Percentiles rank a stretch among this genome's conserved stretches.
These are phyloP conservation scores for Chaetomium sp. DNA, from an alignment of 2,329 filamentous ascomycete genomes.

Conservation along the genomic window DNA sequence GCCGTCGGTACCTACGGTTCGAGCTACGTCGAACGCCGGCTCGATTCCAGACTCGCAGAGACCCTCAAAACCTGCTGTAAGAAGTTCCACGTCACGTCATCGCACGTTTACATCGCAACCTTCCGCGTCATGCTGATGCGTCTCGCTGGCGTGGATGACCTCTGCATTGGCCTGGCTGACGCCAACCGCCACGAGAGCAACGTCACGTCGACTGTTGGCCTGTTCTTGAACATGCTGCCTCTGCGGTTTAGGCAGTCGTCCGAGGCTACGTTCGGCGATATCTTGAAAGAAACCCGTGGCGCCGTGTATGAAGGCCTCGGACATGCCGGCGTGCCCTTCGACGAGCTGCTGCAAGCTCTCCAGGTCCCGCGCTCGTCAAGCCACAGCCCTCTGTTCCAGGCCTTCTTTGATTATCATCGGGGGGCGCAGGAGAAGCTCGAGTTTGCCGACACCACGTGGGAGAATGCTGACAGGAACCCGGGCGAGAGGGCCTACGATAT, in stretches of 20 bases:
- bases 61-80: background rate
- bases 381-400: slow-evolving; percentile 54
- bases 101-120: background rate
- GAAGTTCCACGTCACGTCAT: background rate
- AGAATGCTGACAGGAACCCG: background rate
- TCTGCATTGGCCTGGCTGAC: slow-evolving; percentile 49
- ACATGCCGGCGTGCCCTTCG: background rate
- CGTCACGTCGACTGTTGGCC: slow-evolving; percentile 45
- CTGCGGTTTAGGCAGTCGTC: slow-evolving; percentile 6
- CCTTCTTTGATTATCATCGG: slow-evolving; percentile 40
- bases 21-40: background rate
- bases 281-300: too few species aligned
- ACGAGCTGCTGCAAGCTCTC: slow-evolving; percentile 46
- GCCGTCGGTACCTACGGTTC: background rate
- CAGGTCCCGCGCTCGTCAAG: slow-evolving; percentile 43
- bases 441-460: background rate
- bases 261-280: too few species aligned
- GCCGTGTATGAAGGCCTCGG: background rate
- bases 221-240: slow-evolving; percentile 53
- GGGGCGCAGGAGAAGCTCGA: slow-evolving; percentile 31
- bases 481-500: slow-evolving; percentile 38
- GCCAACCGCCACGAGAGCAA: slow-evolving; percentile 45
- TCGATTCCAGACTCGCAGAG: background rate
- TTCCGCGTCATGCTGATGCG: background rate
- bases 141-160: slow-evolving; percentile 32